Evolutionary conservation across 1,139 yeast genomes (phyloP).

Genomic region (Petasospora rhodanensis): DNA sequence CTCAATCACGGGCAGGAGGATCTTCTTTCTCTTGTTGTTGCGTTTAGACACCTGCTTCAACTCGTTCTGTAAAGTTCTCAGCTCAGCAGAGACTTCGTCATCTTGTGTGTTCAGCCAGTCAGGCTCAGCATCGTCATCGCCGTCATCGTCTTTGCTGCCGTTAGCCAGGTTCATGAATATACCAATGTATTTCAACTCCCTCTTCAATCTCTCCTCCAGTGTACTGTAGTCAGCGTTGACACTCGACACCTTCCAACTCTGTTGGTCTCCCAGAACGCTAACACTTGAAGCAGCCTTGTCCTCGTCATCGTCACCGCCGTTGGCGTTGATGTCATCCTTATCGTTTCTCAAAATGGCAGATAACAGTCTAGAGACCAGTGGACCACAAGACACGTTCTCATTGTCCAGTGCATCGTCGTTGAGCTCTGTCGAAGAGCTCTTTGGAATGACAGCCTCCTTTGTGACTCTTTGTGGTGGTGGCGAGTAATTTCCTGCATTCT

Average conservation of each 20-base stretch:
- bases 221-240: slow-evolving; percentile 65
- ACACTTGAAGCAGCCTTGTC: slow-evolving; percentile 14
- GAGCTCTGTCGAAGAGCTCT: slow-evolving; percentile 56
- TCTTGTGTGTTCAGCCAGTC: slow-evolving; percentile 84
- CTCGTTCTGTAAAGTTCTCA: slow-evolving; percentile 67
- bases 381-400: slow-evolving; percentile 85
- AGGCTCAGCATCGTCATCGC: slow-evolving; percentile 28
- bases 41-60: slow-evolving; percentile 56
- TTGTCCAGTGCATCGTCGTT: slow-evolving; percentile 64
- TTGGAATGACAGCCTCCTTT: slow-evolving; percentile 48
- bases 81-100: slow-evolving; percentile 87
- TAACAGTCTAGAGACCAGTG: slow-evolving; percentile 77
- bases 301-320: slow-evolving; percentile 17
- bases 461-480: slow-evolving; percentile 34
- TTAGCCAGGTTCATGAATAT: slow-evolving; percentile 57
- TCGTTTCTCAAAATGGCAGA: slow-evolving; percentile 70
- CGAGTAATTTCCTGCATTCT: slow-evolving; percentile 37
- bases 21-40: slow-evolving; percentile 65
- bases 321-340: slow-evolving; percentile 28
- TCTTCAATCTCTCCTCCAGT: slow-evolving; percentile 79
- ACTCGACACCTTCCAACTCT: slow-evolving; percentile 43
- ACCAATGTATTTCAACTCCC: slow-evolving; percentile 88
- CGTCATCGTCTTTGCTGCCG: slow-evolving; percentile 15
- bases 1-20: slow-evolving; percentile 69
- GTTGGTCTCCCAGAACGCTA: slow-evolving; percentile 39